Evolutionary conservation across 345 rosid genomes (phyloP), one percentile per base, ranked within the genome.

Genomic region (Camelina laxa): DNA sequence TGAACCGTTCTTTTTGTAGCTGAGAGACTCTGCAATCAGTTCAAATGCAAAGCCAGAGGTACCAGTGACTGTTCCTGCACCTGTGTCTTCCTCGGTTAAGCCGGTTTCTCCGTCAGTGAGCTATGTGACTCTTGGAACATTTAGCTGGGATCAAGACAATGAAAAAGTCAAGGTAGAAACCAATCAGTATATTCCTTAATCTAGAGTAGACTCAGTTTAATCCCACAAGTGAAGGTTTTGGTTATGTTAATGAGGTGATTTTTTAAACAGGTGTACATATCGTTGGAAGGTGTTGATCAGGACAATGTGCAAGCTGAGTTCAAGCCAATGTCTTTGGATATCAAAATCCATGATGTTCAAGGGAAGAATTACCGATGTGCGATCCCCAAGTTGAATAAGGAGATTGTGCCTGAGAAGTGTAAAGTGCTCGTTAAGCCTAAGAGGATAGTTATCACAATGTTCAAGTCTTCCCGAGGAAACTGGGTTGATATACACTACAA

Each of bases 101-200:
- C 80, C 85, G 2, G 44, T 76, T 51, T 54, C 59, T 30, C 82
- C 84, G 12, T 56, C 81, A 4, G 3, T 71, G 71, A 87, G 38
- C 58, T 95, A 92, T 62, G 65, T 69, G 5, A 73, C 96, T 4
- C 87, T 95, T 11, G 85, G 82, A 70, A 84, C 99, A 12, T 95
- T 92, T 72, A 92, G 98, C 85, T 95, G 92, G 94, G 99, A 95
- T 81, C 98, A 95, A 85, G 99, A 95, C 75, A 87, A 74, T 77
- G 98, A 92, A 31, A 95, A 89, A 85, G 88, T 92, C 75, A 95
- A 92, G 98, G 99, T 92, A 82, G 0, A 0, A 31, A n/a, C 33
- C 1, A 41, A 27, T 15, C 36, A 24, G 27, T 36, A 15, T 66
- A 55, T 17, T 14, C 22, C 3, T n/a, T 1, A 38, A 38, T 72